Conservation (phyloP, 1,284 basidiomycete species). For the Peniophora sp. region DNA sequence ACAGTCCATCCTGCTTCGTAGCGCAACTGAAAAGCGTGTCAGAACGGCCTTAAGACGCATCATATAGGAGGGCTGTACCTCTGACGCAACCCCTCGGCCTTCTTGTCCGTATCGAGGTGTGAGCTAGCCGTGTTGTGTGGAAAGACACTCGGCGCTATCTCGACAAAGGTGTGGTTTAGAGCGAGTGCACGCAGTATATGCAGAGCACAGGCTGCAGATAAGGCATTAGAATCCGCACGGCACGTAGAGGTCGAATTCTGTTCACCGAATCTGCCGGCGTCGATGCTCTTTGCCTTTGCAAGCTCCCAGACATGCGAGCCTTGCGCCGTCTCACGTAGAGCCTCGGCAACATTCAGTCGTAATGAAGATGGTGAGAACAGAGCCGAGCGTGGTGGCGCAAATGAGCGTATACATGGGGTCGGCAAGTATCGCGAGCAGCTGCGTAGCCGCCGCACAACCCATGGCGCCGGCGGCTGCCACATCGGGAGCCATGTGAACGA, state of each 20-base stretch:
- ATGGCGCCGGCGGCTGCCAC: constrained; percentile 24
- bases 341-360: constrained; percentile 8
- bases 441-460: constrained; percentile 27
- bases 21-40: neutral
- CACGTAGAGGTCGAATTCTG: too few relatives aligned
- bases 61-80: constrained; percentile 13
- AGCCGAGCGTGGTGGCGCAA: constrained; percentile 21
- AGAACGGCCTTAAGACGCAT: neutral
- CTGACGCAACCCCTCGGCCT: constrained; percentile 19
- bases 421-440: constrained; percentile 26
- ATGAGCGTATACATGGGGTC: constrained; percentile 22
- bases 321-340: constrained; percentile 2
- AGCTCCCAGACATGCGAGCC: constrained; percentile 29
- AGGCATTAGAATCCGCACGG: neutral
- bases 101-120: constrained; percentile 31
- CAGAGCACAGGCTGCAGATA: too few relatives aligned
- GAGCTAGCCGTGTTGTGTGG: constrained; percentile 33
- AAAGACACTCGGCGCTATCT: constrained; percentile 34
- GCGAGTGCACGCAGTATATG: constrained; percentile 33
- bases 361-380: constrained; percentile 18
- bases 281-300: constrained; percentile 18
- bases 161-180: constrained; percentile 32
- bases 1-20: neutral
- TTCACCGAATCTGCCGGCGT: constrained; percentile 26
- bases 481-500: constrained; percentile 18